Evolutionary conservation across 345 rosid genomes (phyloP), one percentile per base, ranked within the genome.

Genomic region (rapeseed (Brassica napus)): DNA sequence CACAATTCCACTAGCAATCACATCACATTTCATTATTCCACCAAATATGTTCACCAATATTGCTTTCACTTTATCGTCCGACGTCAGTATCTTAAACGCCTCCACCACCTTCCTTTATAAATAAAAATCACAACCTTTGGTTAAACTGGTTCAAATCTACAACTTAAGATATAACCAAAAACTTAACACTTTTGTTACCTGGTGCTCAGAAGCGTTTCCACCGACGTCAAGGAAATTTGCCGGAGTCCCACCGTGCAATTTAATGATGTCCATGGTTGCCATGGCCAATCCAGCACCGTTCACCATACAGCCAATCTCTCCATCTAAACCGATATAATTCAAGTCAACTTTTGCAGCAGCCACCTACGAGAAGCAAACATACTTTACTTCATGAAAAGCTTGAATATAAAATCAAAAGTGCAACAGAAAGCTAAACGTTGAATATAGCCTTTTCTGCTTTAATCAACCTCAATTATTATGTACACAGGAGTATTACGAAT

Each of bases 251-350:
- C 98, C 99, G 73, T 93, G 98, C 89, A 96, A 58, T 82, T 96
- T 96, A 66, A 96, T 93, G 57, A 96, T 93, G 85, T 96, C 99
- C 99, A 93, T 96, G 24, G 98, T 92, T 74, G 99, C 98, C 98
- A 93, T 96, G 8, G 98, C 99, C 77, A 96, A 84, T 82, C 99
- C 98, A 26, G 99, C 98, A 75, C 99, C 99, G 86, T 96, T 96
- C 68, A 96, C 99, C 99, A 96, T 96, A 90, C 99, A 96, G 67
- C 99, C 99, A 81, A 96, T 96, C 88, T 96, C 99, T 65, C 99
- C 99, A 81, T 96, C 99, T 61, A 95, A 82, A 30, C 99, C 99
- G 54, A 93, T 96, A 75, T 96, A 96, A 86, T 96, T 96, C 84
- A 96, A 83, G 88, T 96, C 99, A 72, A 94, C 98, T 84, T 90